These are phyloP conservation scores for Paraurostyla sp. DNA, from an alignment of 73 alveolate species.

Conservation along the genomic window DNA sequence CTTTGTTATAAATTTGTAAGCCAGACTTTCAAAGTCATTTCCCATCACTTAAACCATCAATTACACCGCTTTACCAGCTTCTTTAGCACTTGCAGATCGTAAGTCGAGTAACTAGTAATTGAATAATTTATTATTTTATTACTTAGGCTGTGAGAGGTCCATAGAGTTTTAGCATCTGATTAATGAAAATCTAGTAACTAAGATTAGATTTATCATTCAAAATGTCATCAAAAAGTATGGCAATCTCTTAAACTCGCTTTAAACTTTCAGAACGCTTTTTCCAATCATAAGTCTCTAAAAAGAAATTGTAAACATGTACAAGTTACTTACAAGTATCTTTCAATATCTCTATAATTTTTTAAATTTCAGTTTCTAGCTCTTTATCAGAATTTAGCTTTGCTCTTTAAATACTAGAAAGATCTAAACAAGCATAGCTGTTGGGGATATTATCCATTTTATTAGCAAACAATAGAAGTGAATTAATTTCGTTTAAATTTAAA, in stretches of 20 bases:
- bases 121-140: background rate
- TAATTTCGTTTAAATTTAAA: background rate
- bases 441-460: background rate
- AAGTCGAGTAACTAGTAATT: slow-evolving; percentile 1
- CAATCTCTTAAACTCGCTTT: slow-evolving; percentile 12
- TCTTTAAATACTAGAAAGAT: background rate
- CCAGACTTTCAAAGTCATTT: slow-evolving; percentile 21
- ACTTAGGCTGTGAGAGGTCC: slow-evolving; percentile 29
- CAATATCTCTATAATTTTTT: slow-evolving; percentile 5
- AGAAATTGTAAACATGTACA: too few species aligned
- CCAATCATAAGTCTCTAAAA: slow-evolving; percentile 38
- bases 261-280: slow-evolving; percentile 38
- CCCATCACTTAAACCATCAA: slow-evolving; percentile 8
- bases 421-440: slow-evolving; percentile 3
- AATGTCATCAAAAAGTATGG: slow-evolving; percentile 16
- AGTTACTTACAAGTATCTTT: slow-evolving; percentile 24
- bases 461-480: background rate
- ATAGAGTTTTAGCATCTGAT: background rate
- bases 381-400: slow-evolving; percentile 18
- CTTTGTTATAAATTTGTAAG: slow-evolving; percentile 15
- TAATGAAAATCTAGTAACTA: background rate
- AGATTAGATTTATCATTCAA: background rate
- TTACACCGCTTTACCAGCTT: slow-evolving; percentile 54
- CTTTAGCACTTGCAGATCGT: slow-evolving; percentile 58
- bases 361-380: slow-evolving; percentile 16